A percentile compares a stretch with the other conserved stretches of the same genome.
phyloP scores from a whole-genome alignment of 2,329 filamentous ascomycete species.

The Penicillium sp. region DNA sequence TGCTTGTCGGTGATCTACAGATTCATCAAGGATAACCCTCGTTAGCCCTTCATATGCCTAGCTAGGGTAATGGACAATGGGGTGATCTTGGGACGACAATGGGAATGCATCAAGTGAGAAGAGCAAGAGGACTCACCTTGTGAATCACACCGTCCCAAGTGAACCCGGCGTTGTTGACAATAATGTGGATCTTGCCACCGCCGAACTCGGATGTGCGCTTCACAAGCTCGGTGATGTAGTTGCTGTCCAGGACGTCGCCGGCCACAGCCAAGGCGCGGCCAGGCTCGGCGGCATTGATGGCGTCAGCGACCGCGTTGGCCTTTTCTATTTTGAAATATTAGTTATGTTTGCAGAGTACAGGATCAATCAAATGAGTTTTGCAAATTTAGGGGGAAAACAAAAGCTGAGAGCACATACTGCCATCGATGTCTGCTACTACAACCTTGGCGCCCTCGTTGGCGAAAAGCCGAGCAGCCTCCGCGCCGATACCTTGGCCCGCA shows the following conservation, averaged over 20 bases:
- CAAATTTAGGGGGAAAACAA: not conserved
- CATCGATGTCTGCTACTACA: constrained; percentile 80
- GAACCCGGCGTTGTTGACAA: constrained; percentile 89
- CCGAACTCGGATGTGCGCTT: constrained; percentile 76
- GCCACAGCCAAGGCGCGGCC: constrained; percentile 70
- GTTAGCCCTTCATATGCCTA: constrained; percentile 1
- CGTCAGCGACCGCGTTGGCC: constrained; percentile 64
- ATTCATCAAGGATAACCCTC: not conserved
- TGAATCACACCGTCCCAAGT: constrained; percentile 93
- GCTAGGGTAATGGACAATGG: not conserved
- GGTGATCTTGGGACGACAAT: not conserved
- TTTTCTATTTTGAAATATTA: constrained; percentile 56
- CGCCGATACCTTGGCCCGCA: constrained; percentile 83
- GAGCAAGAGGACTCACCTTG: constrained; percentile 53
- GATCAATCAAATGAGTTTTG: not conserved
- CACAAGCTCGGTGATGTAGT: constrained; percentile 72
- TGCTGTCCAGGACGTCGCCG: constrained; percentile 72
- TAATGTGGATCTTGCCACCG: constrained; percentile 82
- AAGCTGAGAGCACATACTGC: constrained; percentile 47
- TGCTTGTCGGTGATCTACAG: constrained; percentile 77
- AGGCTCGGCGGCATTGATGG: constrained; percentile 64
- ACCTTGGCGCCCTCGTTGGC: constrained; percentile 87
- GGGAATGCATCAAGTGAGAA: not conserved
- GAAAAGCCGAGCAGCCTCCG: constrained; percentile 77
- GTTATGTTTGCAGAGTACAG: not conserved